Conservation (phyloP, 1,139 yeast species). For the Tardiomyces depauwii region DNA sequence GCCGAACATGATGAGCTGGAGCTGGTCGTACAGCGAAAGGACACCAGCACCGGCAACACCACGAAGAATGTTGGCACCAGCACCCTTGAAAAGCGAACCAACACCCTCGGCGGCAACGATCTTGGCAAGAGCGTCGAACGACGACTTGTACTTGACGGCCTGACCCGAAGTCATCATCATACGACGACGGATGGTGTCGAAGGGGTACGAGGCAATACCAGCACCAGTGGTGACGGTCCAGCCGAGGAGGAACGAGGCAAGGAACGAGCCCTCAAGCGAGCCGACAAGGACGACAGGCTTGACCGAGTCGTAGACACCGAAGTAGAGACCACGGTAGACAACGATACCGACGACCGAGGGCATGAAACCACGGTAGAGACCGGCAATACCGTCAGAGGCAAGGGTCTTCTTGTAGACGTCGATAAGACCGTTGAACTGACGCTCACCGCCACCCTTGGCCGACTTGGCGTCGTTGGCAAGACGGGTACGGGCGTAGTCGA, state of each 20-base stretch:
- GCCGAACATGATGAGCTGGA: constrained; percentile 46
- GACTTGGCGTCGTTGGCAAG: constrained; percentile 75
- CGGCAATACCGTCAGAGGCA: constrained; percentile 67
- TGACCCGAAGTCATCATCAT: constrained; percentile 84
- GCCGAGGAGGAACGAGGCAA: constrained; percentile 67
- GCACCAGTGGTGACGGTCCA: constrained; percentile 75
- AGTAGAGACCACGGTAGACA: constrained; percentile 78
- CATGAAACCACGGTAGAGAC: constrained; percentile 77
- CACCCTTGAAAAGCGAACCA: constrained; percentile 52
- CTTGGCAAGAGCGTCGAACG: constrained; percentile 60
- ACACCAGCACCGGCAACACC: constrained; percentile 89
- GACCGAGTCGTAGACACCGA: constrained; percentile 70
- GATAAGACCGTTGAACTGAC: constrained; percentile 67
- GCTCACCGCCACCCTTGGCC: constrained; percentile 52
- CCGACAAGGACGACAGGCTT: constrained; percentile 69
- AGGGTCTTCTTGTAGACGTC: constrained; percentile 72
- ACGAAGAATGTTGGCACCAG: constrained; percentile 81
- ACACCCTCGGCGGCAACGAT: constrained; percentile 64
- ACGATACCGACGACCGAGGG: constrained; percentile 73
- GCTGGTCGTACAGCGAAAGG: constrained; percentile 67
- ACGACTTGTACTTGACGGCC: constrained; percentile 66
- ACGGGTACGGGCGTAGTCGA: constrained; percentile 78
- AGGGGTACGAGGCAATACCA: constrained; percentile 71
- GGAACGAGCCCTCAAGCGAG: constrained; percentile 57
- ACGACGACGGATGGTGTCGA: constrained; percentile 77